Conservation (phyloP, 495 filamentous ascomycete species). For the Bacidia rubella region DNA sequence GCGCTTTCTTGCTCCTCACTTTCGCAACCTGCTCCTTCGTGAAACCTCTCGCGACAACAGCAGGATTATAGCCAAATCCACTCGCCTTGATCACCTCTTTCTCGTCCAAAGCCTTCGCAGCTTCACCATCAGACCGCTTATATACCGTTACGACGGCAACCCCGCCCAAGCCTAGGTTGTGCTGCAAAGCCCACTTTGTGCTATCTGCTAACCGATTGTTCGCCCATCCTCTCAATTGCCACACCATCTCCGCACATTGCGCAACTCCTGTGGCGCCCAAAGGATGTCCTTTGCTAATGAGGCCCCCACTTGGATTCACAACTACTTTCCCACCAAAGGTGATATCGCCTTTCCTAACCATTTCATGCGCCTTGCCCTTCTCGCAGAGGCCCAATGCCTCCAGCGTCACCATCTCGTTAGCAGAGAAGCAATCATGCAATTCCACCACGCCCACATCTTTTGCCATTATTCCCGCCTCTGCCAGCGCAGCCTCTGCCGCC, state of each 20-base stretch:
- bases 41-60: slow-evolving; percentile 76
- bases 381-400: slow-evolving; percentile 72
- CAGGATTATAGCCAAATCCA: slow-evolving; percentile 82
- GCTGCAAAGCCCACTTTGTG: slow-evolving; percentile 66
- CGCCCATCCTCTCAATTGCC: slow-evolving; percentile 94
- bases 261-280: slow-evolving; percentile 86
- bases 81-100: slow-evolving; percentile 46
- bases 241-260: slow-evolving; percentile 90
- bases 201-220: slow-evolving; percentile 66
- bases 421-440: slow-evolving; percentile 92
- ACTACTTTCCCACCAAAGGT: slow-evolving; percentile 82
- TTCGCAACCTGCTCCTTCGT: slow-evolving; percentile 57
- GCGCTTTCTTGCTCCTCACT: slow-evolving; percentile 56
- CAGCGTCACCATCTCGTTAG: slow-evolving; percentile 84
- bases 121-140: slow-evolving; percentile 66
- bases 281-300: slow-evolving; percentile 94
- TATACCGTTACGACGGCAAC: slow-evolving; percentile 88
- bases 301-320: slow-evolving; percentile 85
- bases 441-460: slow-evolving; percentile 73
- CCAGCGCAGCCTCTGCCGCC: slow-evolving; percentile 51
- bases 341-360: slow-evolving; percentile 78
- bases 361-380: slow-evolving; percentile 78
- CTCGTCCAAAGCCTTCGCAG: slow-evolving; percentile 39
- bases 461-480: slow-evolving; percentile 60
- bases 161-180: slow-evolving; percentile 87